phyloP scores from a whole-genome alignment of 352 stramenopile species.

The Pythium oligandrum region DNA sequence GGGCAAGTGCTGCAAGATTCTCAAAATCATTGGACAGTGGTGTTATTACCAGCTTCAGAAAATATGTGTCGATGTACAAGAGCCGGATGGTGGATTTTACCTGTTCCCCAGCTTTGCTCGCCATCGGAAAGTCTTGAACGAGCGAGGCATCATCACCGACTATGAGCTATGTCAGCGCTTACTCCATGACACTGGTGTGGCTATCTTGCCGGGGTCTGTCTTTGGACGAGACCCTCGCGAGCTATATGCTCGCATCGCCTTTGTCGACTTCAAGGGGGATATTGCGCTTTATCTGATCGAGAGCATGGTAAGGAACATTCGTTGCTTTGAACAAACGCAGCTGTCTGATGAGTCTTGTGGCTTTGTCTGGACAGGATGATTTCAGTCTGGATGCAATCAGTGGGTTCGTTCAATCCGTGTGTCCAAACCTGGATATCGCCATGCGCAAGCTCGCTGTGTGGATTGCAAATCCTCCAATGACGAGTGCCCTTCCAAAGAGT shows the following conservation, averaged over 20 bases:
- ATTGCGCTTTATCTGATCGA: constrained; percentile 85
- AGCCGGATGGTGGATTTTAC: constrained; percentile 78
- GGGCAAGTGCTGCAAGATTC: constrained; percentile 72
- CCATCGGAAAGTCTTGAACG: constrained; percentile 56
- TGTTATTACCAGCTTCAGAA: constrained; percentile 82
- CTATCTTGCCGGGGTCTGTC: constrained; percentile 77
- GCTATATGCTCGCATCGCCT: constrained; percentile 76
- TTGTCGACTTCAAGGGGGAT: constrained; percentile 87
- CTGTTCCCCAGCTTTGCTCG: constrained; percentile 78
- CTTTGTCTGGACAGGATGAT: constrained; percentile 41
- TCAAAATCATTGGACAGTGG: constrained; percentile 81
- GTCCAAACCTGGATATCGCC: constrained; percentile 77
- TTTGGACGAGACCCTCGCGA: constrained; percentile 76
- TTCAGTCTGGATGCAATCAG: constrained; percentile 66
- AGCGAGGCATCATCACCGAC: constrained; percentile 65
- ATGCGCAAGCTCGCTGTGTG: constrained; percentile 76
- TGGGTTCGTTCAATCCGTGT: constrained; percentile 86
- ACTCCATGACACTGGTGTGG: constrained; percentile 80
- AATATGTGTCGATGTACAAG: constrained; percentile 76
- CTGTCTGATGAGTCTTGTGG: constrained; percentile 6
- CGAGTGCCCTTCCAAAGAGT: background rate
- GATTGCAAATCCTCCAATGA: constrained; percentile 31
- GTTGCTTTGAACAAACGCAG: background rate
- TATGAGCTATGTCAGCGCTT: constrained; percentile 70
- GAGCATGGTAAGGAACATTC: constrained; percentile 58